Evolutionary conservation across 257 asterid species (phyloP), one percentile per base, ranked within the genome.

Genomic region (Scutellaria baicalensis): DNA sequence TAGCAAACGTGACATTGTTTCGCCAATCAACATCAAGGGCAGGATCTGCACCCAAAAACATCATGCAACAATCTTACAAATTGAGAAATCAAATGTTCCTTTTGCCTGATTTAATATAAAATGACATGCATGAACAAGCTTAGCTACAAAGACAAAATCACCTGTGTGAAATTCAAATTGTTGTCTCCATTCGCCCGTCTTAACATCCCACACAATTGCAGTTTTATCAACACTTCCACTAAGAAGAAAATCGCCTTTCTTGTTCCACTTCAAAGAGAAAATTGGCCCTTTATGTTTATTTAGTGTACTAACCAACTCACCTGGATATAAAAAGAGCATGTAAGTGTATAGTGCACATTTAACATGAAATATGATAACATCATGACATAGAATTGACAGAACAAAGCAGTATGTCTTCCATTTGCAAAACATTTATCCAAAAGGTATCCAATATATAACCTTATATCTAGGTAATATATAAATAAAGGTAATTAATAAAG

Each of bases 11-110:
- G 77, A 74, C 80, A 72, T 87, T 89, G 85, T 91, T 93, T 80
- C 91, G 83, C 99, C 99, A 93, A 82, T 93, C 99, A 76, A 93
- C 96, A 80, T 93, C 99, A 59, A 91, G 96, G 63, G 96, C 85
- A 18, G 97, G 97, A 80, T 92, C 99, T 91, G 89, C 58, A 51
- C 63, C 33, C 27, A 74, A 51, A 64, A 44, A 66, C 38, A 51
- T 21, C 16, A 45, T 16, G 35, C 23, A 60, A 35, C 38, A 48
- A 45, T 62, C 35, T 70, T 17, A 70, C 65, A 62, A 51, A 60
- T 55, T 13, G 39, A 33, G 17, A 73, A 64, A 21, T 9, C 13
- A 18, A 9, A 51, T 51, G 57, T 17, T 50, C 52, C 12, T 42
- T 40, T 45, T 1, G 6, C 40, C 60, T 69, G 62, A 55, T 68